phyloP scores from a whole-genome alignment of 257 asterid genomes.

The Petunia axillaris region DNA sequence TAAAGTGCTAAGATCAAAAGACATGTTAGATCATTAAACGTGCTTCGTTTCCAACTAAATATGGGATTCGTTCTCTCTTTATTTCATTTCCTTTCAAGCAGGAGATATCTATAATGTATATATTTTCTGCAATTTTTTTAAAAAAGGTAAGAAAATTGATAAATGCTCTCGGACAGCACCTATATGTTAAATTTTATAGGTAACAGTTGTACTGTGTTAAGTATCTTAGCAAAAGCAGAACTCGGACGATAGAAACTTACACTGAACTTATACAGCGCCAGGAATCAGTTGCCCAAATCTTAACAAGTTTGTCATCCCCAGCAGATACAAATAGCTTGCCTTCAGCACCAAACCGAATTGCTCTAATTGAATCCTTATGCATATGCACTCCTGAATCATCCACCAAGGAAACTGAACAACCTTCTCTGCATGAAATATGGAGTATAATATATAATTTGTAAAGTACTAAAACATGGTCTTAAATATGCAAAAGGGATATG shows the following conservation, averaged over 20 bases:
- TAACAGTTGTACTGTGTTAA: not conserved
- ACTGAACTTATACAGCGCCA: conserved; percentile 76
- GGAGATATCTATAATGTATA: too few relatives aligned
- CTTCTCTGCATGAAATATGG: conserved; percentile 47
- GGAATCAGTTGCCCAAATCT: conserved; percentile 71
- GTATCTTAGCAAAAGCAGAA: not conserved
- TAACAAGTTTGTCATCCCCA: conserved; percentile 93
- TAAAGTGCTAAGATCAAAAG: not conserved
- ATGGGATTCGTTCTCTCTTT: too few relatives aligned
- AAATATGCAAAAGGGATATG: too few relatives aligned
- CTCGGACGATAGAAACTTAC: conserved; percentile 50
- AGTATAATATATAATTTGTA: conserved; percentile 10
- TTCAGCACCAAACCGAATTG: conserved; percentile 67
- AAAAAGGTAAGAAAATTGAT: not conserved
- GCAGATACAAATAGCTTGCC: conserved; percentile 83
- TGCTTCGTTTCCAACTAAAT: not conserved
- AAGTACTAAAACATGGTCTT: not conserved
- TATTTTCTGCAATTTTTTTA: too few relatives aligned
- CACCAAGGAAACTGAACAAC: conserved; percentile 47
- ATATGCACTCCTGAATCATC: conserved; percentile 55
- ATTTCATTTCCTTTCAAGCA: too few relatives aligned
- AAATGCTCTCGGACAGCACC: not conserved
- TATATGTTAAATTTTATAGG: not conserved
- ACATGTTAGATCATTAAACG: not conserved
- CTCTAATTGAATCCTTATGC: conserved; percentile 79